Base-by-base conservation (phyloP, 352 stramenopile genomes). In the Phytopythium chamaehyphon region DNA sequence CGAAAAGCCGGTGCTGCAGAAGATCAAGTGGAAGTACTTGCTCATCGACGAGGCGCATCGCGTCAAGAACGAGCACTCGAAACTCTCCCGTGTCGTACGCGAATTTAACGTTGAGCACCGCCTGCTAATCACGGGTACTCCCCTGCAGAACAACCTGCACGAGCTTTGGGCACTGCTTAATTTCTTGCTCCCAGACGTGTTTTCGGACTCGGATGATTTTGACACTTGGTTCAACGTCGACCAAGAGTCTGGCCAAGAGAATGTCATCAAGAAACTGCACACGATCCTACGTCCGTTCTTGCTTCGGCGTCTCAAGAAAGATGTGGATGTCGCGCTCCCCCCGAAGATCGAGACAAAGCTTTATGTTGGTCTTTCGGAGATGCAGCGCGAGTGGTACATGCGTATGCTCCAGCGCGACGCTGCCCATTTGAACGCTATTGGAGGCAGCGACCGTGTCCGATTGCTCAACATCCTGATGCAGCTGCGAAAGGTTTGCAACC, bases 121-220 rank as follows among this genome's bases (percentile, higher is more conserved):
- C 12, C 72, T 97, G 57, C 66, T 97, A 22, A 96, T 97, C 64
- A 99, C 96, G 0, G 97, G 97, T 52, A 99, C 97, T 23, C 97
- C 97, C 35, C 68, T 99, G 39, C 97, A 99, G 73, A 99, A 99
- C 76, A 99, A 99, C 64, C 77, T 99, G 44, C 96, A 98, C 63
- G 97, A 99, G 75, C 79, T 99, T 3, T 99, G 98, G 98, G 97
- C 98, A 18, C 69, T 99, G 56, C 77, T 99, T n/a, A 99, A 99
- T 76, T 99, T 99, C 69, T 77, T 99, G 37, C 83, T 99, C 47
- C 86, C 79, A 0, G 74, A 76, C 42, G 72, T 91, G 31, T 99
- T 99, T 68, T 94, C 84, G 1, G 97, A 94, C 50, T 78, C 94
- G 10, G 97, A 99, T 19, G 95, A 98, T 59, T 99, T 99, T 52